Evolutionary conservation across 371 early-diverging fungal species (phyloP).

Genomic region (Massospora cicadina): DNA sequence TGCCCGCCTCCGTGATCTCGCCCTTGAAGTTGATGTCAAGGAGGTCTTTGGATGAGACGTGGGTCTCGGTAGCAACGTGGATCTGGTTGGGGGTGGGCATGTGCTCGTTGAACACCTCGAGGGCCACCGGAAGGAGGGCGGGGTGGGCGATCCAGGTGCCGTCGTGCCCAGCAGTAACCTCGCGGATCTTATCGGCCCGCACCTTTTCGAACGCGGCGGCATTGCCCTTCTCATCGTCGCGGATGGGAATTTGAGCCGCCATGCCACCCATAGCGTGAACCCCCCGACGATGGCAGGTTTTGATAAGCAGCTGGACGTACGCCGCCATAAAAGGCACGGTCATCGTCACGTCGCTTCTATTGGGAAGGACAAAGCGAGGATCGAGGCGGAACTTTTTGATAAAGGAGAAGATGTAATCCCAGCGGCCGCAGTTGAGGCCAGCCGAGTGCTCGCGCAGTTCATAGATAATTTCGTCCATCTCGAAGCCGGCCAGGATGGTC

Average conservation of each 20-base stretch:
- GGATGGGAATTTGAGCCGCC: slow-evolving; percentile 97
- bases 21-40: slow-evolving; percentile 59
- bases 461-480: slow-evolving; percentile 97
- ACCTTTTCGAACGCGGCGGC: slow-evolving; percentile 84
- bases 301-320: slow-evolving; percentile 81
- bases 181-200: slow-evolving; percentile 78
- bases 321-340: slow-evolving; percentile 91
- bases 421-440: slow-evolving; percentile 93
- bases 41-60: slow-evolving; percentile 62
- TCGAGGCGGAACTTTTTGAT: slow-evolving; percentile 88
- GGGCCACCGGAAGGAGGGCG: slow-evolving; percentile 73
- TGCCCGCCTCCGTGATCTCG: slow-evolving; percentile 68
- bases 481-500: slow-evolving; percentile 87
- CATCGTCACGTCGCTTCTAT: slow-evolving; percentile 80
- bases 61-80: slow-evolving; percentile 72
- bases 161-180: slow-evolving; percentile 86
- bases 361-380: slow-evolving; percentile 68
- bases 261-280: slow-evolving; percentile 98
- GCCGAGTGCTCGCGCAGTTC: slow-evolving; percentile 90
- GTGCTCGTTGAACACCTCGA: slow-evolving; percentile 73
- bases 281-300: slow-evolving; percentile 91
- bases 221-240: slow-evolving; percentile 70
- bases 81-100: slow-evolving; percentile 95
- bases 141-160: slow-evolving; percentile 98
- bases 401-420: slow-evolving; percentile 95